phyloP scores from a whole-genome alignment of 2,329 filamentous ascomycete genomes.

The Colletotrichum sp. region DNA sequence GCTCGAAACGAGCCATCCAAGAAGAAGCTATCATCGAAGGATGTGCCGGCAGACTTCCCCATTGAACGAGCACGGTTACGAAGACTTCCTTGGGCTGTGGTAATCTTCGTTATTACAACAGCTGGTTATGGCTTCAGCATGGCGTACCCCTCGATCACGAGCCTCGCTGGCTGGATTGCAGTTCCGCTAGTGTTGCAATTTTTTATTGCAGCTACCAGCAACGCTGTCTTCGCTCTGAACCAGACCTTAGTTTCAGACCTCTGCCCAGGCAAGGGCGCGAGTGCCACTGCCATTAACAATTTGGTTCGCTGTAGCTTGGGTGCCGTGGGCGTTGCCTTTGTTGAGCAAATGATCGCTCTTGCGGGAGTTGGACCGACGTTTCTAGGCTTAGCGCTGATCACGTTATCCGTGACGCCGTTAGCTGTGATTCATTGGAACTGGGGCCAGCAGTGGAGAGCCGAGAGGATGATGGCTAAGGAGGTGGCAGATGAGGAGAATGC shows the following conservation, averaged over 20 bases:
- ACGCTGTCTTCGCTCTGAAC: constrained; percentile 39
- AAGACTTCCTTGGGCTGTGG: constrained; percentile 40
- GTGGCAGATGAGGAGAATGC: background rate
- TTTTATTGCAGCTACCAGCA: constrained; percentile 38
- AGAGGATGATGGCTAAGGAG: background rate
- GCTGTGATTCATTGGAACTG: constrained; percentile 11
- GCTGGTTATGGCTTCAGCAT: constrained; percentile 39
- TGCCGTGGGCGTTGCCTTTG: background rate
- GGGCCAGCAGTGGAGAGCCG: constrained; percentile 8
- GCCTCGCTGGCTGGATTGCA: constrained; percentile 25
- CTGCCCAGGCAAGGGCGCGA: constrained; percentile 33
- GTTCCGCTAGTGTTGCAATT: constrained; percentile 33
- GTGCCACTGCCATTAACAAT: constrained; percentile 38
- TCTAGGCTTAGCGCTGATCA: background rate
- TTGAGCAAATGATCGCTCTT: background rate
- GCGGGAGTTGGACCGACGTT: background rate
- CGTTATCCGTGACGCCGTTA: background rate
- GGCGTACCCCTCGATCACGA: constrained; percentile 5
- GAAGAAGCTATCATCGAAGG: constrained; percentile 30
- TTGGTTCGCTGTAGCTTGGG: constrained; percentile 20
- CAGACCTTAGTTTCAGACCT: constrained; percentile 36
- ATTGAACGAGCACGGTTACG: constrained; percentile 44
- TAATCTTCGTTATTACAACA: constrained; percentile 34
- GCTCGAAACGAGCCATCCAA: constrained; percentile 4
- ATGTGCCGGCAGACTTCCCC: constrained; percentile 39